Percentiles rank a stretch among this genome's conserved stretches.
These are phyloP conservation scores for Melastoma candidum DNA, from an alignment of 441 rosid genomes.

Conservation along the genomic window DNA sequence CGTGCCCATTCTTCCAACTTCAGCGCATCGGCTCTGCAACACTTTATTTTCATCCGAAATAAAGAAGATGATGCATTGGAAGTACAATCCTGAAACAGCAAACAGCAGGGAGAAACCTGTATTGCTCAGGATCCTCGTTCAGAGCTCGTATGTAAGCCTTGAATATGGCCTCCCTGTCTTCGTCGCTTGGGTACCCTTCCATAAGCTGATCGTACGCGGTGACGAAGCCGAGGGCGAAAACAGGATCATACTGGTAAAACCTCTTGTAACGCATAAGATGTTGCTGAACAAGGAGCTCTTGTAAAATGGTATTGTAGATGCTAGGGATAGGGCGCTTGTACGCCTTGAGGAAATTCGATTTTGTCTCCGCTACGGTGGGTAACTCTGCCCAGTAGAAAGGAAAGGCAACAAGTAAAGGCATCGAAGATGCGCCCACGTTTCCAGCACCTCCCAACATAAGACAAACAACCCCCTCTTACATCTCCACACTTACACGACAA, in stretches of 20 bases:
- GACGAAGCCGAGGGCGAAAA: slow-evolving; percentile 91
- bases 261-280: slow-evolving; percentile 87
- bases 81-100: background rate
- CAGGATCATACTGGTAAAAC: slow-evolving; percentile 70
- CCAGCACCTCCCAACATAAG: background rate
- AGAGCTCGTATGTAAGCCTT: slow-evolving; percentile 70
- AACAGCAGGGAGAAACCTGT: slow-evolving; percentile 36
- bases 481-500: too few species aligned
- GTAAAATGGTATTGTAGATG: slow-evolving; percentile 70
- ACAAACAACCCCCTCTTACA: too few species aligned
- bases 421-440: slow-evolving; percentile 1
- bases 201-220: slow-evolving; percentile 92
- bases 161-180: slow-evolving; percentile 77
- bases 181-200: slow-evolving; percentile 92
- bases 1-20: slow-evolving; percentile 93
- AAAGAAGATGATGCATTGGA: background rate
- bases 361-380: slow-evolving; percentile 84
- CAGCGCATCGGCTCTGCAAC: slow-evolving; percentile 58
- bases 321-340: slow-evolving; percentile 93
- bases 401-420: slow-evolving; percentile 6
- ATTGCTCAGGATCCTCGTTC: slow-evolving; percentile 80
- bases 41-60: background rate
- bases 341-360: slow-evolving; percentile 63
- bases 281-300: slow-evolving; percentile 90
- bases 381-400: slow-evolving; percentile 28